Evolutionary conservation across 164 flowering plant genomes (phyloP).

Genomic region (Chimonanthus salicifolius): DNA sequence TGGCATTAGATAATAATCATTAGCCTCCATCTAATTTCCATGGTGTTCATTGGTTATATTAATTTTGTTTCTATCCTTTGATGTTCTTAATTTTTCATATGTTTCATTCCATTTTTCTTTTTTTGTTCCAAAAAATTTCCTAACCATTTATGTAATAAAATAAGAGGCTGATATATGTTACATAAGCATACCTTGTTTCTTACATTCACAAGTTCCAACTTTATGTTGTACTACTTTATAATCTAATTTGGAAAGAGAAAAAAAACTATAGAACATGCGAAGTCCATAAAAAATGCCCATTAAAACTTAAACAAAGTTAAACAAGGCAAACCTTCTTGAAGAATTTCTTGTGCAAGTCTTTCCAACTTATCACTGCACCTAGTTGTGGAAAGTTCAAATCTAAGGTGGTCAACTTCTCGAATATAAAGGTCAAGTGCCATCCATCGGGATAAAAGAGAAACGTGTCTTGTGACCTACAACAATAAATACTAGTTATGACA

Average conservation of each 20-base stretch:
- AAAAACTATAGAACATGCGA: not conserved
- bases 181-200: not conserved
- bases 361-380: constrained; percentile 56
- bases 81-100: not conserved
- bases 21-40: too few relatives aligned
- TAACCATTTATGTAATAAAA: not conserved
- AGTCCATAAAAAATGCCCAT: not conserved
- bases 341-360: constrained; percentile 60
- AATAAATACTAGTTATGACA: not conserved
- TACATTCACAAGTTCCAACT: not conserved
- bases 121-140: not conserved
- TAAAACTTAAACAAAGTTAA: constrained; percentile 2
- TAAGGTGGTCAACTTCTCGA: constrained; percentile 77
- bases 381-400: constrained; percentile 90
- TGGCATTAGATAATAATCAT: too few relatives aligned
- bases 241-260: not conserved
- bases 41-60: not conserved
- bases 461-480: constrained; percentile 78
- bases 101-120: not conserved
- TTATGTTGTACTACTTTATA: not conserved
- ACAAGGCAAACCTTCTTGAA: constrained; percentile 51
- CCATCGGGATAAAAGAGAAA: constrained; percentile 94
- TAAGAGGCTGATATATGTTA: not conserved
- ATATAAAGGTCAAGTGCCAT: constrained; percentile 91
- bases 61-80: not conserved